A percentile compares a stretch with the other conserved stretches of the same genome.
Evolutionary conservation across 2,329 filamentous ascomycete species (phyloP).

Genomic region (Colletotrichum trifolii): DNA sequence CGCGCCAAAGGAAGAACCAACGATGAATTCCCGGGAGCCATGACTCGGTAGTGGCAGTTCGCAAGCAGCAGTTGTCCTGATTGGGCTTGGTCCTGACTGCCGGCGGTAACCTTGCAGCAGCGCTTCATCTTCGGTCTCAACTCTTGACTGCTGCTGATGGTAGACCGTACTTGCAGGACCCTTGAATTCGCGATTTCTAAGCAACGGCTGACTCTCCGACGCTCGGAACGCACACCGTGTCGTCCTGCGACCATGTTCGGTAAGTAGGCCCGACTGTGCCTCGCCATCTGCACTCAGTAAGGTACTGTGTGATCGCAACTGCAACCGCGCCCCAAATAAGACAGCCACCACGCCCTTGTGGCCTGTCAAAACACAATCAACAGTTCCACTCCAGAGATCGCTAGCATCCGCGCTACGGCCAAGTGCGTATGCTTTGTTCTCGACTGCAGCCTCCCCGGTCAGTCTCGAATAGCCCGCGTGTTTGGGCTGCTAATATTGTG

Average conservation of each 20-base stretch:
- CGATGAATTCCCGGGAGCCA: slow-evolving; percentile 27
- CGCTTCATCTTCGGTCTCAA: slow-evolving; percentile 14
- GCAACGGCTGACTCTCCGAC: slow-evolving; percentile 23
- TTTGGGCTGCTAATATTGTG: too few relatives aligned
- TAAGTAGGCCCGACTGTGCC: slow-evolving; percentile 30
- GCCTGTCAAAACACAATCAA: too few relatives aligned
- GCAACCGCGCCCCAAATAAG: background rate
- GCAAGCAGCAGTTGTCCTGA: background rate
- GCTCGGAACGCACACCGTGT: slow-evolving; percentile 13
- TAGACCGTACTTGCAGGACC: slow-evolving; percentile 11
- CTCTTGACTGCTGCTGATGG: background rate
- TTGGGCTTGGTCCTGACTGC: slow-evolving; percentile 25
- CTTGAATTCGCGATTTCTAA: slow-evolving; percentile 35
- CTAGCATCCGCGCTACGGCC: too few relatives aligned
- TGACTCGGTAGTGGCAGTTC: slow-evolving; percentile 17
- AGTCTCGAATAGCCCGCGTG: too few relatives aligned
- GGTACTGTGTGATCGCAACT: background rate
- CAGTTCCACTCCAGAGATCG: too few relatives aligned
- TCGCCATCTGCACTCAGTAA: slow-evolving; percentile 9
- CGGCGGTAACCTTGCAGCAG: slow-evolving; percentile 26
- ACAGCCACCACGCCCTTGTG: too few relatives aligned
- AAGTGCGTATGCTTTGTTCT: too few relatives aligned
- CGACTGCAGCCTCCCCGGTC: too few relatives aligned
- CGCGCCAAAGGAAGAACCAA: background rate
- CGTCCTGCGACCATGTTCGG: slow-evolving; percentile 17